phyloP scores from a whole-genome alignment of 2,329 filamentous ascomycete species.

The Lasiodiplodia sp. region DNA sequence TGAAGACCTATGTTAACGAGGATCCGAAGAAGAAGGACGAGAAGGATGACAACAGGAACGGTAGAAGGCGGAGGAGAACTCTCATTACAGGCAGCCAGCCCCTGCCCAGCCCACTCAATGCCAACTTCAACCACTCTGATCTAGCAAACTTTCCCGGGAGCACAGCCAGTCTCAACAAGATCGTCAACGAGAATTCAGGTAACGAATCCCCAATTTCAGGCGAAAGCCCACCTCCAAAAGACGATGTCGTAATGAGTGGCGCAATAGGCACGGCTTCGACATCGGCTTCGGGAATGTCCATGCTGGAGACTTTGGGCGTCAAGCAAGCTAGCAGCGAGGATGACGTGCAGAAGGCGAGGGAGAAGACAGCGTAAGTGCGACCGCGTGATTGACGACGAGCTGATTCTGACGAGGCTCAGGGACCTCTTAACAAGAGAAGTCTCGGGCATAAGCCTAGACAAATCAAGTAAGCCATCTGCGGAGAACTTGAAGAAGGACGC shows the following conservation, averaged over 20 bases:
- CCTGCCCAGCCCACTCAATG: slow-evolving; percentile 90
- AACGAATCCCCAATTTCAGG: slow-evolving; percentile 55
- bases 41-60: slow-evolving; percentile 92
- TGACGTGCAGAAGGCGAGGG: slow-evolving; percentile 75
- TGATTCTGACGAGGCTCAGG: slow-evolving; percentile 52
- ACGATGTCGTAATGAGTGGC: slow-evolving; percentile 62
- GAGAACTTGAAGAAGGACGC: slow-evolving; percentile 71
- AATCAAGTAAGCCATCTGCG: slow-evolving; percentile 50
- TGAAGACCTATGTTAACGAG: slow-evolving; percentile 92
- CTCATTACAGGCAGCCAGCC: slow-evolving; percentile 98
- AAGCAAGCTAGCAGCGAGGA: slow-evolving; percentile 61
- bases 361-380: slow-evolving; percentile 86
- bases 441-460: slow-evolving; percentile 92
- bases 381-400: neutral
- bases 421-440: slow-evolving; percentile 92
- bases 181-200: slow-evolving; percentile 76
- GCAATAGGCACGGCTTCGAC: slow-evolving; percentile 58
- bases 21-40: slow-evolving; percentile 70
- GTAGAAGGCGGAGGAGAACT: slow-evolving; percentile 85
- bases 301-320: slow-evolving; percentile 65
- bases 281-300: slow-evolving; percentile 58
- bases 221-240: slow-evolving; percentile 49
- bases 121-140: slow-evolving; percentile 83
- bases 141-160: slow-evolving; percentile 65
- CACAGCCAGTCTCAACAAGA: slow-evolving; percentile 80